Conservation (phyloP, 169 alveolate genomes). For the Plasmodium sp. region DNA sequence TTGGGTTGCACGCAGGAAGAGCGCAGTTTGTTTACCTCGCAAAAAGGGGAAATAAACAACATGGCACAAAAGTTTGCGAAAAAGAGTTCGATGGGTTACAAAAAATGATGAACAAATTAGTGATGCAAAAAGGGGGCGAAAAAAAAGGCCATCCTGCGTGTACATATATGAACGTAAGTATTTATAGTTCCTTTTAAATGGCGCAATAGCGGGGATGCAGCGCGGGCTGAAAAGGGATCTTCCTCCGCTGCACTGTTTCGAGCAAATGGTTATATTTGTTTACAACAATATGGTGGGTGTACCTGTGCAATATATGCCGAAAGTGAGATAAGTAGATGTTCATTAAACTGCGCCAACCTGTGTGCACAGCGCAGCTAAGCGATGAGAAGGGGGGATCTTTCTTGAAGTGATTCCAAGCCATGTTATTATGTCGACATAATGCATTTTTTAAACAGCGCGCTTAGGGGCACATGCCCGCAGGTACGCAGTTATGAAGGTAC, state of each 20-base stretch:
- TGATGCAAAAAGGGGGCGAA: background rate
- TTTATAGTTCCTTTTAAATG: background rate
- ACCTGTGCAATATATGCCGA: background rate
- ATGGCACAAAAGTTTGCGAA: background rate
- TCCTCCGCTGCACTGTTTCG: background rate
- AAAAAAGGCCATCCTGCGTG: background rate
- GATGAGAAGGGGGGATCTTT: background rate
- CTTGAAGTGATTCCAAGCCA: background rate
- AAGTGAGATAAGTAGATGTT: background rate
- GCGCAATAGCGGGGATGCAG: background rate
- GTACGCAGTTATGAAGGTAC: background rate
- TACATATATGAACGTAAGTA: background rate
- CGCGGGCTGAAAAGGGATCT: background rate
- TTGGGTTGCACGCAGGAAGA: background rate
- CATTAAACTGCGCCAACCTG: background rate
- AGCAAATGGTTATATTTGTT: background rate
- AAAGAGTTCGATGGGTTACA: background rate
- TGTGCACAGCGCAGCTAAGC: background rate
- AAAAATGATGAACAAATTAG: background rate
- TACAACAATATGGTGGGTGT: background rate
- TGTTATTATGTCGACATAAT: background rate
- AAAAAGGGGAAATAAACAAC: background rate
- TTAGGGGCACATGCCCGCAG: background rate
- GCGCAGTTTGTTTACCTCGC: background rate
- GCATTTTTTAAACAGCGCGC: background rate